Evolutionary conservation across 1,284 basidiomycete species (phyloP).

Genomic region (Leccinum subrobustum): DNA sequence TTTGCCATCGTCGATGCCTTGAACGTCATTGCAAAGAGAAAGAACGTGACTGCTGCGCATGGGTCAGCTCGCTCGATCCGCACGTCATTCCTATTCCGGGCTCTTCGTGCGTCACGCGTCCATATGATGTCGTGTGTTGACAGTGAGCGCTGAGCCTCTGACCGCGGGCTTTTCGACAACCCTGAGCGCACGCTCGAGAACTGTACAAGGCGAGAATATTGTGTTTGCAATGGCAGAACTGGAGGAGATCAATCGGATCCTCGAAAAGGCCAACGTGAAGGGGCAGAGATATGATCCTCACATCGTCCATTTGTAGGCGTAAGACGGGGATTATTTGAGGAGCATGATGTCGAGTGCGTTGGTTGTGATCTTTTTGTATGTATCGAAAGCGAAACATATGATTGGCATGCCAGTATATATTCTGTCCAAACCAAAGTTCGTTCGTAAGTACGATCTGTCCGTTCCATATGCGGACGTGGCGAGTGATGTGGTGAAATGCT

Average conservation of each 20-base stretch:
- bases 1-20: too few relatives aligned
- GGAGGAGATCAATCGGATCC: slow-evolving; percentile 18
- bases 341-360: neutral
- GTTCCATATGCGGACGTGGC: slow-evolving; percentile 1
- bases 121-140: too few relatives aligned
- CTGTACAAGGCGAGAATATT: slow-evolving; percentile 7
- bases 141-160: neutral
- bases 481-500: neutral
- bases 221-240: slow-evolving; percentile 17
- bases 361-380: neutral
- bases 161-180: too few relatives aligned
- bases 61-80: too few relatives aligned
- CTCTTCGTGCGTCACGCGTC: slow-evolving; percentile 25
- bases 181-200: slow-evolving; percentile 19
- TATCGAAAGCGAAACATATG: neutral
- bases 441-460: neutral
- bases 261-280: slow-evolving; percentile 16
- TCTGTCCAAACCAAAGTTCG: too few relatives aligned
- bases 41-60: too few relatives aligned
- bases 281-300: slow-evolving; percentile 22
- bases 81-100: too few relatives aligned
- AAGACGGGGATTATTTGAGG: neutral
- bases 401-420: too few relatives aligned
- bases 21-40: too few relatives aligned
- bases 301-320: slow-evolving; percentile 5